phyloP scores from a whole-genome alignment of 495 filamentous ascomycete genomes.

The Thermothielavioides terrestris region DNA sequence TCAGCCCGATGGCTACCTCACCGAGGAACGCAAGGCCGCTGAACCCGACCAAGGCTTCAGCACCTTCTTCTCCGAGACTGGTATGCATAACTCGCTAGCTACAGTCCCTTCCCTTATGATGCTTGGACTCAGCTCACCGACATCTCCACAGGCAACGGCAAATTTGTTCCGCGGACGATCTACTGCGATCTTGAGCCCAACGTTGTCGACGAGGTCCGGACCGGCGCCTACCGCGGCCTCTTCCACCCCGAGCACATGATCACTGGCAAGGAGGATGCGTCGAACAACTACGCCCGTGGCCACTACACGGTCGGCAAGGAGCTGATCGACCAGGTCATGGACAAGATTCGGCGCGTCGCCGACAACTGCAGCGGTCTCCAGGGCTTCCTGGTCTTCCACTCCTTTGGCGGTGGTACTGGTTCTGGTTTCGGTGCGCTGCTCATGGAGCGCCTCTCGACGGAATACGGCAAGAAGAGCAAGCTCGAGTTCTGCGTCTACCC shows the following conservation, averaged over 20 bases:
- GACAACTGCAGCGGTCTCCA: conserved; percentile 97
- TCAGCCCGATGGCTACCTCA: conserved; percentile 97
- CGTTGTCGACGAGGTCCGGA: conserved; percentile 98
- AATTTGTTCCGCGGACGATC: conserved; percentile 98
- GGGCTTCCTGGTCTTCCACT: conserved; percentile 99
- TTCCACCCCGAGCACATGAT: conserved; percentile 99
- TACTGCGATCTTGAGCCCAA: conserved; percentile 99
- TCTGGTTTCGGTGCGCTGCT: conserved; percentile 96
- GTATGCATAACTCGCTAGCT: conserved; percentile 54
- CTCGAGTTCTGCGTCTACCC: conserved; percentile 99
- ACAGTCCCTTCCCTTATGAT: too few species aligned
- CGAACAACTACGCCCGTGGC: conserved; percentile 98
- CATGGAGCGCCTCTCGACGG: conserved; percentile 94
- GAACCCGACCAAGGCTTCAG: conserved; percentile 97
- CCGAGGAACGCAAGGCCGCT: conserved; percentile 88
- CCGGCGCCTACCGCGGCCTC: conserved; percentile 86
- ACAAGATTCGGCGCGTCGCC: conserved; percentile 90
- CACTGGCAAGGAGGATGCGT: conserved; percentile 98
- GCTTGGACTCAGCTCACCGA: background rate
- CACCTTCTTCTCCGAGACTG: conserved; percentile 99
- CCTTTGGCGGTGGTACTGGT: conserved; percentile 96
- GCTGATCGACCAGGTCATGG: conserved; percentile 92
- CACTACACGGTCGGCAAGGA: conserved; percentile 99
- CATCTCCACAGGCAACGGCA: conserved; percentile 69
- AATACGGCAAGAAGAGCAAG: conserved; percentile 99